phyloP scores from a whole-genome alignment of 2,329 filamentous ascomycete genomes.

The Monilinia aucupariae region DNA sequence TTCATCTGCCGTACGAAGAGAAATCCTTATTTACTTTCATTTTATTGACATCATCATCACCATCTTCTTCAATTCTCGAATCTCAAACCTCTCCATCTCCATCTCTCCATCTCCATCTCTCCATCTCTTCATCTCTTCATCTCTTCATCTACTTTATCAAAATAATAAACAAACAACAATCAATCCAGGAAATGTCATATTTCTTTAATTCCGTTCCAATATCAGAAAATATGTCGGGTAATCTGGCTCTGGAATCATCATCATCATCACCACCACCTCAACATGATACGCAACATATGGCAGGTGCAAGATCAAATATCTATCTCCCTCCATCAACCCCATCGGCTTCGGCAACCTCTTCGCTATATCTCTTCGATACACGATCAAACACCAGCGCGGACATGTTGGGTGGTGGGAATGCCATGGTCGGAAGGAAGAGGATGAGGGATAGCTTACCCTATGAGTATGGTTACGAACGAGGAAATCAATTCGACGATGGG shows the following conservation, averaged over 20 bases:
- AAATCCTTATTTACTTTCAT: neutral
- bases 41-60: neutral
- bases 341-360: slow-evolving; percentile 36
- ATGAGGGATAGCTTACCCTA: slow-evolving; percentile 20
- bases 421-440: slow-evolving; percentile 21
- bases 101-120: no score
- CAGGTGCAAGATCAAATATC: slow-evolving; percentile 37
- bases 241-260: slow-evolving; percentile 24
- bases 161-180: neutral
- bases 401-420: neutral
- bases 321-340: slow-evolving; percentile 41
- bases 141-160: no score
- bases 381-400: slow-evolving; percentile 20
- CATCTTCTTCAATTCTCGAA: neutral
- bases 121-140: no score
- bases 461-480: slow-evolving; percentile 9
- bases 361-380: slow-evolving; percentile 29
- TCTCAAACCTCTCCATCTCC: neutral
- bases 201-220: slow-evolving; percentile 16
- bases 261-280: neutral
- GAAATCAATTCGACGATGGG: slow-evolving; percentile 19
- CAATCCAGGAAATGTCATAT: slow-evolving; percentile 22
- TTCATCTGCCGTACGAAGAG: neutral
- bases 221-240: slow-evolving; percentile 26
- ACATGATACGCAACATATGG: slow-evolving; percentile 24